Base-by-base conservation (phyloP, 805 yeast species). In the Starmerella khaoyaiensis region DNA sequence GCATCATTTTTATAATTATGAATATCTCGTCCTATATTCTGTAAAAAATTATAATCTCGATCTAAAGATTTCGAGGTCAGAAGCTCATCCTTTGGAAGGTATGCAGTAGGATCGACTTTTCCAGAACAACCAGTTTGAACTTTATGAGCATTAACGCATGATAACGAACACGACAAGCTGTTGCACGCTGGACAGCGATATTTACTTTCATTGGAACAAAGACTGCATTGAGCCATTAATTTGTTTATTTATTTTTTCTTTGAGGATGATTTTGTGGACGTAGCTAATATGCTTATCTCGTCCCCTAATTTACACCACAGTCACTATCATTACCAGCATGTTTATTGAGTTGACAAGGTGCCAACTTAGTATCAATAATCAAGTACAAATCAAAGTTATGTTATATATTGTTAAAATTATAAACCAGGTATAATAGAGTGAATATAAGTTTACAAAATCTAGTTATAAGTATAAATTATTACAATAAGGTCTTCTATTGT, bases 151-250 rank as follows among this genome's bases (percentile, higher is more conserved):
- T 70, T 72, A 20, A 79, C 80, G 60, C 95, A 86, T 7, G 50
- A 64, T 5, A 80, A 53, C 0, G 79, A 72, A 54, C 96, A 86
- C 0, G 87, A 78, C 39, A 60, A 65, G 4, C 62, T 55, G 5
- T 60, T 59, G 52, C 96, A 86, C 14, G 77, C 76, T 0, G 95
- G 95, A 55, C 96, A 86, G 11, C 67, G 73, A 54, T 86, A 86
- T 50, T 76, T 79, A 39, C 65, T 62, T 19, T 48, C 54, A 4
- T 59, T 50, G 15, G 48, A 49, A 9, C 52, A 48, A n/a, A n/a
- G n/a, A n/a, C n/a, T n/a, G n/a, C n/a, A n/a, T n/a, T n/a, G n/a
- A n/a, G n/a, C n/a, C n/a, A 27, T 7, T 27, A 7, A 9, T 9
- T 9, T 27, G 20, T 31, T 31, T 31, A 28, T 31, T 7, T 23